Percentiles rank a stretch among this genome's conserved stretches.
phyloP scores from a whole-genome alignment of 208 protist genomes.

The Trypanosoma boissoni region DNA sequence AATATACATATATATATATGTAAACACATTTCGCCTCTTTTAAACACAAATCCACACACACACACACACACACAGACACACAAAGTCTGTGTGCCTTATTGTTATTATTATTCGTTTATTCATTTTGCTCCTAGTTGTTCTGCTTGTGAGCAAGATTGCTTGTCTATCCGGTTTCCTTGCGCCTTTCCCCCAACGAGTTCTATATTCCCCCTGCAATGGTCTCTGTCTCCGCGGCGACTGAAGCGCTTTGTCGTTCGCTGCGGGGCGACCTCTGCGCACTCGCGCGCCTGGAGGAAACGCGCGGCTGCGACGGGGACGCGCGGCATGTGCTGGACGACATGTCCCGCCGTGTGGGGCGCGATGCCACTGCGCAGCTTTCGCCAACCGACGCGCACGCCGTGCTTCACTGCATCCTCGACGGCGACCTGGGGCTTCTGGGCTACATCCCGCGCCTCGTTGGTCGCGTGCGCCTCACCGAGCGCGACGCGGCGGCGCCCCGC shows the following conservation, averaged over 20 bases:
- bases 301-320: not conserved
- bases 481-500: not conserved
- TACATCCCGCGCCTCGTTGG: too few species aligned
- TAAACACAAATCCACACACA: too few species aligned
- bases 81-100: too few species aligned
- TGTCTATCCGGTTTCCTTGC: conserved; percentile 11
- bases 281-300: too few species aligned
- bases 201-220: too few species aligned
- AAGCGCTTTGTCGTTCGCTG: not conserved
- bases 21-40: too few species aligned
- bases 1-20: conserved; percentile 11
- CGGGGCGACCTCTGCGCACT: conserved; percentile 9
- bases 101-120: too few species aligned
- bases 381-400: not conserved
- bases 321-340: conserved; percentile 10
- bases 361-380: conserved; percentile 7
- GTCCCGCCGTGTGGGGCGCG: conserved; percentile 2
- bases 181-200: not conserved
- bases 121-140: too few species aligned
- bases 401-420: not conserved
- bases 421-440: too few species aligned
- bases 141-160: too few species aligned
- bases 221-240: too few species aligned
- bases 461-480: not conserved
- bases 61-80: too few species aligned